phyloP scores from a whole-genome alignment of 345 rosid genomes.

The Populus simonii region DNA sequence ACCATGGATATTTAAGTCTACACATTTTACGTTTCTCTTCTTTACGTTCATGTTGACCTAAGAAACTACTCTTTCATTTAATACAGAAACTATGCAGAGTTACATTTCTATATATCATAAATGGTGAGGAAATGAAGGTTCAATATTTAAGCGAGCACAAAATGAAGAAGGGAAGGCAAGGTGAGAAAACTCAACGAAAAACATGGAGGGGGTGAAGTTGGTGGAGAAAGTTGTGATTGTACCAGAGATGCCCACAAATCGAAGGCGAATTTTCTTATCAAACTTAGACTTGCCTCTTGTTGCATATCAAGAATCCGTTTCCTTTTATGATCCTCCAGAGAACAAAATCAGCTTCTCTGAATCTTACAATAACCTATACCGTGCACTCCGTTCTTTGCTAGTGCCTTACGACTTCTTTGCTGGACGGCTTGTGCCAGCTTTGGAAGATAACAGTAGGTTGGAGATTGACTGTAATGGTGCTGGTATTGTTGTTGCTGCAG shows the following conservation, averaged over 20 bases:
- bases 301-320: conserved; percentile 15
- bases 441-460: conserved; percentile 1
- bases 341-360: conserved; percentile 12
- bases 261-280: conserved; percentile 18
- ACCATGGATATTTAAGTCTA: too few species aligned
- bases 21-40: neutral
- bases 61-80: neutral
- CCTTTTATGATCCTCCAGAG: conserved; percentile 18
- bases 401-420: conserved; percentile 26
- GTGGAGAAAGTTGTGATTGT: conserved; percentile 13
- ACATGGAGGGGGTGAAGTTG: conserved; percentile 15
- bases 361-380: neutral
- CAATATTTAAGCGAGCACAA: neutral
- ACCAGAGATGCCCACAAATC: conserved; percentile 6
- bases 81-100: neutral
- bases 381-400: conserved; percentile 11
- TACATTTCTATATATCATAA: too few species aligned
- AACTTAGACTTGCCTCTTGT: conserved; percentile 18
- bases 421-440: conserved; percentile 12
- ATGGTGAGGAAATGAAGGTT: neutral
- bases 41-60: neutral
- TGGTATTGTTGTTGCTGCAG: conserved; percentile 22
- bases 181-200: neutral
- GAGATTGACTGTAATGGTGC: conserved; percentile 24
- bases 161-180: too few species aligned